Conservation (phyloP, 2,329 filamentous ascomycete species). For the Sarocladium oryzae region DNA sequence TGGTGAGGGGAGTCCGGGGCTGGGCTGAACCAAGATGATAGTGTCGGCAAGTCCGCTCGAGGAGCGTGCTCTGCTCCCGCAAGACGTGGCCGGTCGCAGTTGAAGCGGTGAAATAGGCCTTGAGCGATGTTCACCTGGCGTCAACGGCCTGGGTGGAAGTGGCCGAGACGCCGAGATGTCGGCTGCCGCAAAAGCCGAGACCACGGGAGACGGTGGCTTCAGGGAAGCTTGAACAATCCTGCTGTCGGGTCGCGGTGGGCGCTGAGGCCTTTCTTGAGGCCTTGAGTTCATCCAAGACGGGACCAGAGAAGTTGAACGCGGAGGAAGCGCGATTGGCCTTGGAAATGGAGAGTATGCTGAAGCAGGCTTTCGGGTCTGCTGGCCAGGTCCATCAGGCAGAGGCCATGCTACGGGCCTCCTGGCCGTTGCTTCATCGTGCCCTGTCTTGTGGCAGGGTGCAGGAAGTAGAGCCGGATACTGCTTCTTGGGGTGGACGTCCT, state of each 20-base stretch:
- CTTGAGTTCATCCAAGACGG: slow-evolving; percentile 20
- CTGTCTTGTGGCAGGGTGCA: slow-evolving; percentile 19
- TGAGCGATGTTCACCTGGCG: background rate
- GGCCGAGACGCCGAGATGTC: slow-evolving; percentile 1
- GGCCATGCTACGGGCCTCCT: slow-evolving; percentile 21
- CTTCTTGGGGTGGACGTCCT: slow-evolving; percentile 14
- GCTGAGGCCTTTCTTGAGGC: slow-evolving; percentile 18
- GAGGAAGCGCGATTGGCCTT: slow-evolving; percentile 28
- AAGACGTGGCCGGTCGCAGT: background rate
- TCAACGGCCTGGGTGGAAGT: background rate
- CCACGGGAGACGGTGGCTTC: slow-evolving; percentile 10
- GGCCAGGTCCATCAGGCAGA: slow-evolving; percentile 17
- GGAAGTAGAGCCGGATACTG: slow-evolving; percentile 26
- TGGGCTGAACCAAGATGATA: slow-evolving; percentile 4
- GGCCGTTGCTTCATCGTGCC: slow-evolving; percentile 18
- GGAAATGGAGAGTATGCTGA: slow-evolving; percentile 37
- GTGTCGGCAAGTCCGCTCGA: background rate
- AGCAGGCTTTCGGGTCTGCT: slow-evolving; percentile 17
- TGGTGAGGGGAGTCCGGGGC: slow-evolving; percentile 2
- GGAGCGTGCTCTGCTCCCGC: background rate
- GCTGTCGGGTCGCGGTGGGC: slow-evolving; percentile 24
- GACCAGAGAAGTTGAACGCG: slow-evolving; percentile 17
- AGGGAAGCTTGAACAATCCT: slow-evolving; percentile 18
- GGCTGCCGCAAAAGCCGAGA: background rate
- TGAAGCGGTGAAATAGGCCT: background rate